A percentile compares a stretch with the other conserved stretches of the same genome.
These are phyloP conservation scores for Apiotrichum domesticum DNA, from an alignment of 1,284 basidiomycete genomes.

Conservation along the genomic window DNA sequence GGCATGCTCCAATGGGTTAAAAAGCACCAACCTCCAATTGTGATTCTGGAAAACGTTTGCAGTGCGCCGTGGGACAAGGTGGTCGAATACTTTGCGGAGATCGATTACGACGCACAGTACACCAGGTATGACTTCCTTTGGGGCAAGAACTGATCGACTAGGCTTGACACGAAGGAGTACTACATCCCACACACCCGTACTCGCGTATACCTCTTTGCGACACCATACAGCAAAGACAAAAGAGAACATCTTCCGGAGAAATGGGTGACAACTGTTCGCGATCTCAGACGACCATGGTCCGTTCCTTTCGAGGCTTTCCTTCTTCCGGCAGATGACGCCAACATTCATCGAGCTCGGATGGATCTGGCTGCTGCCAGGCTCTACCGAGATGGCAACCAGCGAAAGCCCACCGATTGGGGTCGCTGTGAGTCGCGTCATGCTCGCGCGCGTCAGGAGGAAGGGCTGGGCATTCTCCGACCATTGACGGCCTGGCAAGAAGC, in stretches of 20 bases:
- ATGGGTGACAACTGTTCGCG: slow-evolving; percentile 65
- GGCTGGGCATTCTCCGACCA: slow-evolving; percentile 73
- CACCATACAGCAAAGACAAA: slow-evolving; percentile 16
- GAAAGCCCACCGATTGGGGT: slow-evolving; percentile 65
- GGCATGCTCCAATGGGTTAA: slow-evolving; percentile 91
- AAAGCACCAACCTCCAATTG: slow-evolving; percentile 77
- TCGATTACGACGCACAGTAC: slow-evolving; percentile 69
- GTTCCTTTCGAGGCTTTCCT: slow-evolving; percentile 85
- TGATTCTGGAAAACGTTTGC: slow-evolving; percentile 92
- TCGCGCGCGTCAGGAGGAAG: slow-evolving; percentile 75
- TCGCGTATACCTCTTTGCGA: slow-evolving; percentile 76
- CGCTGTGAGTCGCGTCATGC: slow-evolving; percentile 90
- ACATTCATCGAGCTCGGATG: slow-evolving; percentile 80
- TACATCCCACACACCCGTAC: slow-evolving; percentile 94
- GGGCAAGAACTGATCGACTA: slow-evolving; percentile 6
- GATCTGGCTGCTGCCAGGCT: slow-evolving; percentile 59
- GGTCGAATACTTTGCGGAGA: slow-evolving; percentile 65
- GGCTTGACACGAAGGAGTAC: slow-evolving; percentile 83
- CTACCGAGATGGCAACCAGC: slow-evolving; percentile 51
- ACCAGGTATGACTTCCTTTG: too few relatives aligned
- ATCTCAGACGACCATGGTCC: slow-evolving; percentile 75
- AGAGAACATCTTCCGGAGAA: slow-evolving; percentile 56
- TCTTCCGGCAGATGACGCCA: slow-evolving; percentile 80
- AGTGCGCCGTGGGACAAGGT: slow-evolving; percentile 81
- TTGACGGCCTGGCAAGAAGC: slow-evolving; percentile 92